Evolutionary conservation across 1,139 yeast species (phyloP).

Genomic region (Candida labiduridarum): DNA sequence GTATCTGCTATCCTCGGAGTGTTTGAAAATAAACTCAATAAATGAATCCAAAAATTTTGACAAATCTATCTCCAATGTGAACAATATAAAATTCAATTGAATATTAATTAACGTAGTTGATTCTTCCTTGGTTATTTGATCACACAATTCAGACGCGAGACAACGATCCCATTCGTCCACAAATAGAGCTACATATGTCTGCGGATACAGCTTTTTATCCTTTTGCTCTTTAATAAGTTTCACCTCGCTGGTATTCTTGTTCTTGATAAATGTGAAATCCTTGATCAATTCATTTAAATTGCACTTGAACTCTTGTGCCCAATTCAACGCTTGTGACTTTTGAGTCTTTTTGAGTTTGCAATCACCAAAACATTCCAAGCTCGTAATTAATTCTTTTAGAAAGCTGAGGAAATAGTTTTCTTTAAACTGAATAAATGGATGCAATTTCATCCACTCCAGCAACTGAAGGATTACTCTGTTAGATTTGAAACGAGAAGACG

Average conservation of each 20-base stretch:
- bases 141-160: constrained; percentile 21
- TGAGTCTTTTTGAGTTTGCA: constrained; percentile 14
- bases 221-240: constrained; percentile 7
- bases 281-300: constrained; percentile 21
- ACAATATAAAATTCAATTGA: constrained; percentile 40
- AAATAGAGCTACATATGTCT: constrained; percentile 14
- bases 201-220: constrained; percentile 3
- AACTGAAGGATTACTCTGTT: constrained; percentile 30
- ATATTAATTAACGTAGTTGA: constrained; percentile 28
- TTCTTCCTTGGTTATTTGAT: constrained; percentile 24
- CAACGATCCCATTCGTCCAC: constrained; percentile 19
- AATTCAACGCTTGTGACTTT: constrained; percentile 21
- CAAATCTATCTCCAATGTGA: constrained; percentile 33
- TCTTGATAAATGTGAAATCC: constrained; percentile 17
- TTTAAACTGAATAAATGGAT: constrained; percentile 38
- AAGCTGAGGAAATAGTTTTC: constrained; percentile 27
- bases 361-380: constrained; percentile 15
- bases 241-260: not conserved
- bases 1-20: constrained; percentile 13
- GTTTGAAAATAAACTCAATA: constrained; percentile 15
- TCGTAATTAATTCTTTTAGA: constrained; percentile 15
- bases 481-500: constrained; percentile 20
- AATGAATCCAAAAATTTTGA: constrained; percentile 25
- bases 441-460: constrained; percentile 42
- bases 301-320: constrained; percentile 20